These are phyloP conservation scores for Trichoderma asperellum DNA, from an alignment of 2,329 filamentous ascomycete genomes.

Conservation along the genomic window DNA sequence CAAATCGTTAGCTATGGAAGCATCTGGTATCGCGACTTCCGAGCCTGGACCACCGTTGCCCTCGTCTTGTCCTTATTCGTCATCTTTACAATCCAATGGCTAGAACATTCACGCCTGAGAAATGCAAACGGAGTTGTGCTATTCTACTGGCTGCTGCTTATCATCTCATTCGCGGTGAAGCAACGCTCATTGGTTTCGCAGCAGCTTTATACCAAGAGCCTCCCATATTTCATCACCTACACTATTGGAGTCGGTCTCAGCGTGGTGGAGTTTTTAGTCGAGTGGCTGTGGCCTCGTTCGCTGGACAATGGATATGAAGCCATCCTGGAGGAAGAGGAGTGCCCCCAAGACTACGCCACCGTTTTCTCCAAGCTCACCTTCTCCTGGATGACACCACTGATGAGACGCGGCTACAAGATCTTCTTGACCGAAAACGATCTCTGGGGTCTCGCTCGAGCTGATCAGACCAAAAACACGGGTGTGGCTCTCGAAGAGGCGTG, in stretches of 20 bases:
- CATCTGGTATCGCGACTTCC: slow-evolving; percentile 79
- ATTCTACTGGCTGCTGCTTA: slow-evolving; percentile 88
- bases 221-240: slow-evolving; percentile 79
- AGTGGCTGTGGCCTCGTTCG: slow-evolving; percentile 86
- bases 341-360: slow-evolving; percentile 85
- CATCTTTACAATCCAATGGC: slow-evolving; percentile 80
- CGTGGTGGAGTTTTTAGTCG: slow-evolving; percentile 71
- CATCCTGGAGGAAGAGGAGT: slow-evolving; percentile 63
- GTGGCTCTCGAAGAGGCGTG: slow-evolving; percentile 73
- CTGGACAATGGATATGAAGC: slow-evolving; percentile 61
- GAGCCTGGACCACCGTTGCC: slow-evolving; percentile 78
- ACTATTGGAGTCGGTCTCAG: slow-evolving; percentile 72
- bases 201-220: slow-evolving; percentile 65
- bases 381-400: slow-evolving; percentile 98
- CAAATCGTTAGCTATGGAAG: slow-evolving; percentile 72
- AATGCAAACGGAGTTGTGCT: slow-evolving; percentile 86
- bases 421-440: slow-evolving; percentile 93
- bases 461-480: slow-evolving; percentile 77
- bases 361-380: slow-evolving; percentile 94
- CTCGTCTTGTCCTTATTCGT: slow-evolving; percentile 73
- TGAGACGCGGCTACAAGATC: slow-evolving; percentile 90
- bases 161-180: slow-evolving; percentile 79
- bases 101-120: slow-evolving; percentile 80
- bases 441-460: slow-evolving; percentile 83
- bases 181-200: slow-evolving; percentile 83